phyloP scores from a whole-genome alignment of 2,329 filamentous ascomycete species.

The Arthrobotrys sinensis region DNA sequence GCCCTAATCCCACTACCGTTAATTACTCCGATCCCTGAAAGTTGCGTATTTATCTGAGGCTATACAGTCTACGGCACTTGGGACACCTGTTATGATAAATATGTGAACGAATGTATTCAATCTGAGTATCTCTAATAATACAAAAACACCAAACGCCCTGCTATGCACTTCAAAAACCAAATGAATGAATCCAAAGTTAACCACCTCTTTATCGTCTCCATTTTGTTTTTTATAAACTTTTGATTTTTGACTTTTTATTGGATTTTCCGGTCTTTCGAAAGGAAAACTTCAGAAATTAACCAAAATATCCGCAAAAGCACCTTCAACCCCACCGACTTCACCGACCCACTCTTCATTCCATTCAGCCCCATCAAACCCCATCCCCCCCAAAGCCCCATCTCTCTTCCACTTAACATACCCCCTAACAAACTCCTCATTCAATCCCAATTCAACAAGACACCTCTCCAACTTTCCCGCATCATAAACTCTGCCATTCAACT shows the following conservation, averaged over 20 bases:
- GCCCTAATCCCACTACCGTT: too few relatives aligned
- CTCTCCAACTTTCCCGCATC: conserved; percentile 50
- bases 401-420: conserved; percentile 54
- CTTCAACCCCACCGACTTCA: conserved; percentile 46
- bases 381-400: conserved; percentile 7
- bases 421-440: conserved; percentile 23
- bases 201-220: not conserved
- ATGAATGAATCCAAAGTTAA: not conserved
- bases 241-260: not conserved
- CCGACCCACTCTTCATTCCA: conserved; percentile 58
- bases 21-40: too few relatives aligned
- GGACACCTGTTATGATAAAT: too few relatives aligned
- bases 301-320: conserved; percentile 47
- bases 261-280: too few relatives aligned
- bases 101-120: not conserved
- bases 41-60: too few relatives aligned
- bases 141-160: not conserved
- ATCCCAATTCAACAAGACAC: conserved; percentile 39
- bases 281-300: conserved; percentile 35
- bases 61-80: too few relatives aligned
- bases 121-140: conserved; percentile 1
- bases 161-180: not conserved
- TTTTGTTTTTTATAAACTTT: conserved; percentile 8
- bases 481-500: conserved; percentile 43
- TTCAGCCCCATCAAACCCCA: conserved; percentile 46